Percentiles rank a stretch among this genome's conserved stretches.
Evolutionary conservation across 805 yeast species (phyloP).

Genomic region (Barnettozyma populi): DNA sequence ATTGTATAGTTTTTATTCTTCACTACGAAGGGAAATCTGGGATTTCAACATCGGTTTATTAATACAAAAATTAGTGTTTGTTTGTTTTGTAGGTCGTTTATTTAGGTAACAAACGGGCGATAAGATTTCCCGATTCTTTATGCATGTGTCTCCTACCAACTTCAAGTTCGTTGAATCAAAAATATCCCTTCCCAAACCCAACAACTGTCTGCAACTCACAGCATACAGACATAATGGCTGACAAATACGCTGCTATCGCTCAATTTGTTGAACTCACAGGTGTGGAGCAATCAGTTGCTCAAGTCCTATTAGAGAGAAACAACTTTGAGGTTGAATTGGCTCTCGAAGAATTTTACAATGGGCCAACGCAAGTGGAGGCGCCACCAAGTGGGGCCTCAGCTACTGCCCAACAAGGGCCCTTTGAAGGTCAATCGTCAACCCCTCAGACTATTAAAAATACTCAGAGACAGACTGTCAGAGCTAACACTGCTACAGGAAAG

Average conservation of each 20-base stretch:
- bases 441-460: neutral
- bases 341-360: constrained; percentile 28
- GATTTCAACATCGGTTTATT: constrained; percentile 14
- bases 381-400: constrained; percentile 2
- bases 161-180: neutral
- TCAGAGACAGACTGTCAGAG: neutral
- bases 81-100: neutral
- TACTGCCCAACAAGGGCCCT: constrained; percentile 1
- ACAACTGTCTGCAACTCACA: neutral
- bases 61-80: constrained; percentile 8
- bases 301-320: constrained; percentile 20
- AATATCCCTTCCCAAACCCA: neutral
- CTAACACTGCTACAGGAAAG: constrained; percentile 11
- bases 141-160: constrained; percentile 3
- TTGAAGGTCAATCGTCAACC: constrained; percentile 1
- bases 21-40: constrained; percentile 11
- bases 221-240: constrained; percentile 4
- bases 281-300: constrained; percentile 19
- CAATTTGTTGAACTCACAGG: constrained; percentile 19
- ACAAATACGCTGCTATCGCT: constrained; percentile 7
- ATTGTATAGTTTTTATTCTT: constrained; percentile 9
- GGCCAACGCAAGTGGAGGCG: constrained; percentile 14
- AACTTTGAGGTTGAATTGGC: constrained; percentile 29
- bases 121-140: no score
- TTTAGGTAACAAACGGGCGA: no score